phyloP scores from a whole-genome alignment of 306 rosid genomes.

The Cicer arietinum region DNA sequence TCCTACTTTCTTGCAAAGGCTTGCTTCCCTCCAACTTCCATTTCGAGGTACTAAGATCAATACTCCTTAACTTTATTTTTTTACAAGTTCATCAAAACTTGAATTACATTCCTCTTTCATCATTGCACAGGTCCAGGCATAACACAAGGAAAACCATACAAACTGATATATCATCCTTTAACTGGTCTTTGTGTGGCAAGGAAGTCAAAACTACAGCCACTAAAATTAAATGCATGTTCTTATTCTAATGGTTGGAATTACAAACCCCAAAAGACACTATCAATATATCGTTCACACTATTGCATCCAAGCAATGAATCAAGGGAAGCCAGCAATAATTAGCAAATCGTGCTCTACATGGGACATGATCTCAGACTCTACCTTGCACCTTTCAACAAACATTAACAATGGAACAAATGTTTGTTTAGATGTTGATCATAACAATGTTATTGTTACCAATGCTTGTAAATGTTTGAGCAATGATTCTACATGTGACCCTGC shows the following conservation, averaged over 20 bases:
- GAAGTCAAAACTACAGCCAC: conserved; percentile 50
- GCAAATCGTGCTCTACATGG: conserved; percentile 72
- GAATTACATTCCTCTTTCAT: neutral
- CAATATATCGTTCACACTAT: conserved; percentile 62
- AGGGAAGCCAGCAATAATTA: conserved; percentile 59
- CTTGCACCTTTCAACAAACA: conserved; percentile 68
- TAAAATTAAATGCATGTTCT: conserved; percentile 64
- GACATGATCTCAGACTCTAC: conserved; percentile 75
- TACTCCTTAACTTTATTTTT: too few relatives aligned
- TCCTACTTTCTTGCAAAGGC: conserved; percentile 54
- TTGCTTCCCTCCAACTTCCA: conserved; percentile 72
- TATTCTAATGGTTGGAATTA: conserved; percentile 67
- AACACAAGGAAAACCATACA: conserved; percentile 41
- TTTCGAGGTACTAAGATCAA: conserved; percentile 55
- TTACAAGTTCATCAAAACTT: neutral
- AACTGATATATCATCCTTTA: conserved; percentile 73
- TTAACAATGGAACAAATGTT: conserved; percentile 49
- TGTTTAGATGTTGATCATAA: conserved; percentile 75
- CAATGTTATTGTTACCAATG: conserved; percentile 63
- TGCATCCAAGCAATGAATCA: conserved; percentile 62
- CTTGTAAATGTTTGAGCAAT: conserved; percentile 71
- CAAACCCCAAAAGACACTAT: conserved; percentile 46
- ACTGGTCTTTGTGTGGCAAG: conserved; percentile 73
- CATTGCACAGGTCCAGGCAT: conserved; percentile 52
- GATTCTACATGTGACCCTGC: conserved; percentile 69